Evolutionary conservation across 176 grass and related monocot genomes (phyloP).

Genomic region (maize (Zea mays)): Zm-B73-REFERENCE-NAM-5.0 NC_050105.1:8542001-8542500

Average conservation of each 20-base stretch:
- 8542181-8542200: conserved; percentile 79
- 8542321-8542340: conserved; percentile 59
- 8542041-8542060: neutral
- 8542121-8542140: conserved; percentile 67
- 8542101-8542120: conserved; percentile 55
- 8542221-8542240: conserved; percentile 75
- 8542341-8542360: conserved; percentile 79
- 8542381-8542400: conserved; percentile 58
- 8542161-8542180: conserved; percentile 75
- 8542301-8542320: conserved; percentile 45
- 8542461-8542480: conserved; percentile 60
- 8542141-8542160: conserved; percentile 69
- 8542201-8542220: conserved; percentile 69
- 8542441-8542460: conserved; percentile 32
- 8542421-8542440: conserved; percentile 23
- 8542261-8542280: conserved; percentile 83
- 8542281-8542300: conserved; percentile 53
- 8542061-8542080: neutral
- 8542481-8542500: conserved; percentile 65
- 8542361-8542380: conserved; percentile 86
- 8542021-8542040: neutral
- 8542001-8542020: neutral
- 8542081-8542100: neutral
- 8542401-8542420: conserved; percentile 14
- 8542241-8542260: conserved; percentile 62